A percentile compares a stretch with the other conserved stretches of the same genome.
Evolutionary conservation across 2,329 filamentous ascomycete species (phyloP).

Genomic region (Pseudogymnoascus pannorum): DNA sequence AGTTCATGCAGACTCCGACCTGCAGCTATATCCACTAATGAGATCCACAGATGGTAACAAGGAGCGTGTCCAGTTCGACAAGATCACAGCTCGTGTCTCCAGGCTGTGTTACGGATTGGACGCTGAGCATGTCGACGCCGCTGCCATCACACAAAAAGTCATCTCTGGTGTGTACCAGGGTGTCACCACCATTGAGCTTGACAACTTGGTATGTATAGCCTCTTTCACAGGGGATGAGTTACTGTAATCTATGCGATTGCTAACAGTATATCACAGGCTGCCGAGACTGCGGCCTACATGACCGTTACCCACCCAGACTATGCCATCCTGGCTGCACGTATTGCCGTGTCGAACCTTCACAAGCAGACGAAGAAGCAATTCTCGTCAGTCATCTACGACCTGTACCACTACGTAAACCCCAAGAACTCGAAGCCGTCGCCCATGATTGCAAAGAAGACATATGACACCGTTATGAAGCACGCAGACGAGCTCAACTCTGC

Average conservation of each 20-base stretch:
- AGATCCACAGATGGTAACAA: slow-evolving; percentile 78
- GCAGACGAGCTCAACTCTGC: slow-evolving; percentile 96
- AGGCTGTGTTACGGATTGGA: slow-evolving; percentile 96
- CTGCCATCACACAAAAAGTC: slow-evolving; percentile 97
- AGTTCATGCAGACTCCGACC: slow-evolving; percentile 16
- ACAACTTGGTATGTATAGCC: slow-evolving; percentile 74
- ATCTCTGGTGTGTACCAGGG: slow-evolving; percentile 99
- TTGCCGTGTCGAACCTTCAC: slow-evolving; percentile 98
- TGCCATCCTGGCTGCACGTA: slow-evolving; percentile 94
- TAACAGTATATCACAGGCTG: slow-evolving; percentile 55
- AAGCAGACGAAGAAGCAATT: slow-evolving; percentile 99
- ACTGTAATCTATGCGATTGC: slow-evolving; percentile 11
- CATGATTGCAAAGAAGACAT: slow-evolving; percentile 90
- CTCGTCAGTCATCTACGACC: slow-evolving; percentile 86
- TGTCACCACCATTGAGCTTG: slow-evolving; percentile 91
- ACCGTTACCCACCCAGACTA: slow-evolving; percentile 99
- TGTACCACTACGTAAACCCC: slow-evolving; percentile 94
- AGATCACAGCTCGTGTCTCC: slow-evolving; percentile 98
- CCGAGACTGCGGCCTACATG: slow-evolving; percentile 99
- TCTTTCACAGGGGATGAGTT: slow-evolving; percentile 21
- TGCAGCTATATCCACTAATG: slow-evolving; percentile 14
- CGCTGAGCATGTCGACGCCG: slow-evolving; percentile 90
- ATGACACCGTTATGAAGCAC: slow-evolving; percentile 91
- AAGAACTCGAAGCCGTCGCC: slow-evolving; percentile 77
- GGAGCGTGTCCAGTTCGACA: slow-evolving; percentile 99